Base-by-base conservation (phyloP, 2,329 filamentous ascomycete genomes). In the Curvularia sp. region DNA sequence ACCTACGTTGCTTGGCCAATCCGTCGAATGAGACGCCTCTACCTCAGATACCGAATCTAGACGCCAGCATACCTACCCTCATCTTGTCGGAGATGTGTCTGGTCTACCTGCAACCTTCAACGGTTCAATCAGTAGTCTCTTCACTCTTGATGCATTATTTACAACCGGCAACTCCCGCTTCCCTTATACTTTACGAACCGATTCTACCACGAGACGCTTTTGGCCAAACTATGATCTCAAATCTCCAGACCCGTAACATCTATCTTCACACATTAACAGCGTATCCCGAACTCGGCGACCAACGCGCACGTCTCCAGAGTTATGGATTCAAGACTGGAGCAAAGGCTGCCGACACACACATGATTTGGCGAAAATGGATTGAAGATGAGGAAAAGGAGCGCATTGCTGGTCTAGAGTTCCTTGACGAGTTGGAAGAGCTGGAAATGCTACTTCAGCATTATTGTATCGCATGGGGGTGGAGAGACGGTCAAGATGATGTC, bases 381-480 rank as follows among this genome's bases (percentile, higher is more conserved):
- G 71, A 74, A 0, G 73, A 82, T 0, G 80, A 81, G 2, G 94
- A 98, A 78, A 93, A 92, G 77, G 88, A 91, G 70, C 83, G 93
- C 48, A 87, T 98, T 1, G 89, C 93, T 63, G 78, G 80, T 10
- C 75, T 97, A 26, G 93, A 99, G 76, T 93, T 95, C 70, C 77
- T 99, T 62, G 95, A 99, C 78, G 95, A 99, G 78, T 85, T 97
- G 24, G 95, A 99, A 78, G 95, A 99, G 79, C 96, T 95, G 90
- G 84, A 89, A 70, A 78, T 99, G 66, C 78, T 99, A 67, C 91
- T 93, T 0, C 86, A 85, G 64, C 95, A 99, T 81, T 99, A 99
- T 72, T 88, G 93, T 63, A 85, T 99, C 43, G 88, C 88, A 4
- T 98, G 94, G 94, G 95, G 89, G 1, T 96, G 90, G 86, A 88